Evolutionary conservation across 495 filamentous ascomycete species (phyloP).

Genomic region (Stereocaulon alpinum): DNA sequence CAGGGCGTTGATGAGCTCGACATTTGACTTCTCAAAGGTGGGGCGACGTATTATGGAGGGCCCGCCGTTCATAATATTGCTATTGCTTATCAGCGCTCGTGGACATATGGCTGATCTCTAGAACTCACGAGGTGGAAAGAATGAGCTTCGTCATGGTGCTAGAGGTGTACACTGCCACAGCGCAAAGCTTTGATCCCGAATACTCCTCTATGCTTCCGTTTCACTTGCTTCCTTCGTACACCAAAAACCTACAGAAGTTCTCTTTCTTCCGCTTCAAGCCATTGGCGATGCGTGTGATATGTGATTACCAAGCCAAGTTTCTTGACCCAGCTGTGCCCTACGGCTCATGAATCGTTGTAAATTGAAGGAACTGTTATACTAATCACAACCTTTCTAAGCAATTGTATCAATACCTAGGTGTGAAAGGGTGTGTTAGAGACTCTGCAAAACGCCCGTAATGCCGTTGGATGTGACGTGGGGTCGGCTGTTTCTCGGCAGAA

Average conservation of each 20-base stretch:
- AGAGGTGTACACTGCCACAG: neutral
- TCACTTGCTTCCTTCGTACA: neutral
- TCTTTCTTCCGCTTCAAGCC: neutral
- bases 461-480: neutral
- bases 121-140: constrained; percentile 69
- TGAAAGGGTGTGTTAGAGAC: neutral
- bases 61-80: constrained; percentile 74
- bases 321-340: too few species aligned
- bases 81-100: constrained; percentile 29
- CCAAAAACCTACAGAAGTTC: too few species aligned
- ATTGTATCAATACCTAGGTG: neutral
- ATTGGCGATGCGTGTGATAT: neutral
- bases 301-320: too few species aligned
- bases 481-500: constrained; percentile 9
- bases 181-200: too few species aligned
- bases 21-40: constrained; percentile 66
- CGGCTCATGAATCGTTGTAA: too few species aligned
- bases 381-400: too few species aligned
- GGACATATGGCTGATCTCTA: constrained; percentile 7
- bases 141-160: constrained; percentile 63
- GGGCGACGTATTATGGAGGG: constrained; percentile 72
- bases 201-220: neutral
- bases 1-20: constrained; percentile 78
- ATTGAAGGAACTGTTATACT: too few species aligned
- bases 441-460: neutral